Base-by-base conservation (phyloP, 2,329 filamentous ascomycete species). In the Coccinonectria pachysandricola region DNA sequence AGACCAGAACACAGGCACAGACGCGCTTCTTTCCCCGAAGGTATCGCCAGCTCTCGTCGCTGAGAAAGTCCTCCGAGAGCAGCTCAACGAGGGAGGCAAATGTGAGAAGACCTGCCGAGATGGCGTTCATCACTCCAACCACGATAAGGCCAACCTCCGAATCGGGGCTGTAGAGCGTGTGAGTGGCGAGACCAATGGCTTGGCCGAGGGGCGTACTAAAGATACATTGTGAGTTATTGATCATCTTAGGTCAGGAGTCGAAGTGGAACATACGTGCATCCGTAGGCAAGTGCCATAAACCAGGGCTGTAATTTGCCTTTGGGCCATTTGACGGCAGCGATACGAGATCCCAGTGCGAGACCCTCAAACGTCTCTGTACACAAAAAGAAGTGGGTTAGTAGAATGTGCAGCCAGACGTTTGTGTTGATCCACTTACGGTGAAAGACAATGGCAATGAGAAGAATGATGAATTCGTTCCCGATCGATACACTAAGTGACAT, bases 401-500 rank as follows among this genome's bases (percentile, higher is more conserved):
- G 19, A 10, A 14, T 21, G 8, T 15, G 14, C 15, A n/a, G 7
- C 4, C 10, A 6, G 8, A 6, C 12, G 8, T 18, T 6, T n/a
- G n/a, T n/a, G n/a, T n/a, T n/a, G n/a, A n/a, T 6, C 12, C 10
- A 42, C 53, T 35, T 42, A 56, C 52, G 79, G 45, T 88, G 82
- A 52, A 87, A 87, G 27, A 71, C 68, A 41, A 88, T 85, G 26
- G 82, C 82, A 23, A 86, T 66, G 2, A 87, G 65, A 31, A 88
- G 74, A n/a, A 87, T 75, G 28, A 83, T 65, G 44, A 88, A 88
- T 4, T 78, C 71, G 7, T 76, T 75, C 1, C 81, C 81, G 1
- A 79, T 79, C 3, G 81, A 76, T 6, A 88, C 81, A 16, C 78
- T 83, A 21, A 88, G 65, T 4, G 82, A 79, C 79, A 87, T 86